Evolutionary conservation across 2,329 filamentous ascomycete genomes (phyloP), one percentile per base, ranked within the genome.

Genomic region (Nigrospora osmanthi): DNA sequence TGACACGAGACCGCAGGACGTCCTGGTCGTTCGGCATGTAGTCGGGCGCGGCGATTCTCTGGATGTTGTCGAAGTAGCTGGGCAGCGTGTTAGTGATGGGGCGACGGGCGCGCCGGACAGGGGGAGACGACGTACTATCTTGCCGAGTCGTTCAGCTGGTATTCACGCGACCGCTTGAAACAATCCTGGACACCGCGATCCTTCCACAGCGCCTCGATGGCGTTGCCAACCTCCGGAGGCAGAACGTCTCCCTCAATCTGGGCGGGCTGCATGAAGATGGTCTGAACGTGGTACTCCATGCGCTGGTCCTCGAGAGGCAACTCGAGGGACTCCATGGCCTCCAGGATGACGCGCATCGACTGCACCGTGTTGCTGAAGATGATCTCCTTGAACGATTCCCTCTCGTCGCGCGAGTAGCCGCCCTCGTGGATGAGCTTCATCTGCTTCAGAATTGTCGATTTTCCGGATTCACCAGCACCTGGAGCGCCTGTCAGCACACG

Each of bases 361-460:
- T 83, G 80, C 14, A 83, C 79, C 1, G 79, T 83, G 65, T 84
- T 84, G 69, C 77, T 82, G 69, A 82, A 83, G 60, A 84, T 83
- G 59, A 83, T 83, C 58, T 83, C 80, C 66, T 83, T 83, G 72
- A 83, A 83, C 6, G 78, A 82, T 63, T 83, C 79, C 51, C 79
- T 75, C 65, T 84, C 80, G 55, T 97, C 93, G 66, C 91, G 87
- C 51, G 93, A 97, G 75, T 97, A 98, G 57, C 93, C 91, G 53
- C 93, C 93, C 76, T 98, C 93, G 69, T 98, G 89, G 62, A 98
- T 98, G 62, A 98, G 86, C 78, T 97, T 98, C 89, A 95, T 95
- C 76, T 95, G 89, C 72, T 95, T 95, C 58, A 95, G 75, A 58
- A 95, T 94, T 31, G 89, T 95, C 46, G 89, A 94, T 72, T 95